Conservation (phyloP, 1,284 basidiomycete species). For the Sparassis latifolia region DNA sequence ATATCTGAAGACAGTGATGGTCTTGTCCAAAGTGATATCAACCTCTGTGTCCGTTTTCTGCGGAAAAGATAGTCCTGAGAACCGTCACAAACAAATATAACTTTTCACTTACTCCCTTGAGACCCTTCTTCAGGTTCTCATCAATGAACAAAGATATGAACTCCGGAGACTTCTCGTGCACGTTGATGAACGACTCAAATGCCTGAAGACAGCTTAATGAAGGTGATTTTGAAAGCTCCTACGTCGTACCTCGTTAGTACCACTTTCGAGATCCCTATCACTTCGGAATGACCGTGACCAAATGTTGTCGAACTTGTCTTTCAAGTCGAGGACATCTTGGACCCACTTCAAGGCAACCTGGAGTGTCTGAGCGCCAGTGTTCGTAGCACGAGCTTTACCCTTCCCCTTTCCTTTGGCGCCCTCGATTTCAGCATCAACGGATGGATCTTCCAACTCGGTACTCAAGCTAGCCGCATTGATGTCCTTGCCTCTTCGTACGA, state of each 20-base stretch:
- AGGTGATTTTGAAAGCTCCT: background rate
- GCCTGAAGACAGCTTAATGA: slow-evolving; percentile 46
- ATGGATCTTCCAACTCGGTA: slow-evolving; percentile 29
- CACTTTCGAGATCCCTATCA: slow-evolving; percentile 78
- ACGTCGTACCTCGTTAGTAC: slow-evolving; percentile 75
- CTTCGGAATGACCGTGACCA: slow-evolving; percentile 68
- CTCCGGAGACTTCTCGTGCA: slow-evolving; percentile 85
- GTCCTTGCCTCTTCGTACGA: slow-evolving; percentile 72
- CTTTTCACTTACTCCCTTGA: slow-evolving; percentile 76
- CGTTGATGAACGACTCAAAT: slow-evolving; percentile 90
- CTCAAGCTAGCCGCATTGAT: slow-evolving; percentile 54
- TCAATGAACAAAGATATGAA: slow-evolving; percentile 97
- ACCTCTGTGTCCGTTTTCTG: slow-evolving; percentile 95
- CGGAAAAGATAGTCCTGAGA: no score
- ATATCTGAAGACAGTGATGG: slow-evolving; percentile 93
- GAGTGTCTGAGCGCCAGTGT: slow-evolving; percentile 39
- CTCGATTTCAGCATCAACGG: slow-evolving; percentile 28
- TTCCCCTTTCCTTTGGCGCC: slow-evolving; percentile 49
- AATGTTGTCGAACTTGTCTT: slow-evolving; percentile 84
- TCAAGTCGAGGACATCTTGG: slow-evolving; percentile 84
- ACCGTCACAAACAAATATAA: background rate
- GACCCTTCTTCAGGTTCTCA: slow-evolving; percentile 92
- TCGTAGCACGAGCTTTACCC: slow-evolving; percentile 44
- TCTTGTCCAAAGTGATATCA: slow-evolving; percentile 86
- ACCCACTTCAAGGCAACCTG: slow-evolving; percentile 87